These are phyloP conservation scores for Torrubiella hemipterigena DNA, from an alignment of 2,329 filamentous ascomycete species.

Conservation along the genomic window DNA sequence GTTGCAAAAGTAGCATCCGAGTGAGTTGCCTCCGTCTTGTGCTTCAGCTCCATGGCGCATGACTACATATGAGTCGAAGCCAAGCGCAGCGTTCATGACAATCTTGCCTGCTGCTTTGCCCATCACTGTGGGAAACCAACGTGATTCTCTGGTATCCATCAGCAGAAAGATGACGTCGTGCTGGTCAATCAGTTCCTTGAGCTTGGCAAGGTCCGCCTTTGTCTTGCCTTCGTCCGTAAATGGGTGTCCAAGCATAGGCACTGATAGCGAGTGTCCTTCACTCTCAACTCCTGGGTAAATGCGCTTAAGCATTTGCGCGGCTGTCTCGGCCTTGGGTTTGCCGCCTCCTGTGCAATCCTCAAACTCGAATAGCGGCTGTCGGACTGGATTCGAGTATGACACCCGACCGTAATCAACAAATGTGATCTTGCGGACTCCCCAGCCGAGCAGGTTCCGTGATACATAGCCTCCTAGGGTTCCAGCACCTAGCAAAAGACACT, in stretches of 20 bases:
- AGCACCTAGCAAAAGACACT: constrained; percentile 80
- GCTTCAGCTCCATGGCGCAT: constrained; percentile 81
- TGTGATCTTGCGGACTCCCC: constrained; percentile 90
- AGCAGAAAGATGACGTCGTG: constrained; percentile 94
- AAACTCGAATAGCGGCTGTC: constrained; percentile 86
- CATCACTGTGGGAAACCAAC: constrained; percentile 95
- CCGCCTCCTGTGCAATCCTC: constrained; percentile 80
- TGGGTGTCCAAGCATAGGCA: constrained; percentile 93
- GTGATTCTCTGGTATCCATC: constrained; percentile 89
- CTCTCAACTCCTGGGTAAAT: constrained; percentile 89
- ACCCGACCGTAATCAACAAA: constrained; percentile 91
- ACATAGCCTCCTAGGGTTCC: constrained; percentile 93
- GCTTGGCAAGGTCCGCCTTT: constrained; percentile 60
- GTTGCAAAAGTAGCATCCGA: constrained; percentile 98
- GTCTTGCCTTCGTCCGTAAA: constrained; percentile 61
- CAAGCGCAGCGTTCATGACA: constrained; percentile 90
- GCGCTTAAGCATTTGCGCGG: constrained; percentile 66
- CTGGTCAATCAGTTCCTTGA: constrained; percentile 63
- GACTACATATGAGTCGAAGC: constrained; percentile 93
- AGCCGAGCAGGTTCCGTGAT: constrained; percentile 81
- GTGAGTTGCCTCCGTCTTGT: constrained; percentile 46
- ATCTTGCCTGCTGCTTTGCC: constrained; percentile 87
- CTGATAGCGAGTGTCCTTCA: constrained; percentile 66
- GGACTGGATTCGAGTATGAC: constrained; percentile 91
- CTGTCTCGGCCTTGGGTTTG: constrained; percentile 67